Evolutionary conservation across 371 early-diverging fungal species (phyloP).

Genomic region (Mortierella sp.): DNA sequence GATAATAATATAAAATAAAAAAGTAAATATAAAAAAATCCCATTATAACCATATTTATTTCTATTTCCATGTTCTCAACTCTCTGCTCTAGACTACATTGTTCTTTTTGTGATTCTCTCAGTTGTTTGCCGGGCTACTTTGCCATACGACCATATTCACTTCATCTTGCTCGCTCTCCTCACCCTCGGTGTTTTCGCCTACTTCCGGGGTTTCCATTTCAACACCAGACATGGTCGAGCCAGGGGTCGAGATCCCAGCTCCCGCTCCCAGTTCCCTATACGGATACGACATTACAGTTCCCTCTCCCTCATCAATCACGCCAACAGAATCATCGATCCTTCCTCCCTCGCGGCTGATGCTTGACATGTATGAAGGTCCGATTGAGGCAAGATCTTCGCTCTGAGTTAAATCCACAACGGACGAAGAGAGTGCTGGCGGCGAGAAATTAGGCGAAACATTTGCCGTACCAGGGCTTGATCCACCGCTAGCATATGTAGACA

Average conservation of each 20-base stretch:
- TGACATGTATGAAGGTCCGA: slow-evolving; percentile 13
- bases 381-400: background rate
- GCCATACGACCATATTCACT: slow-evolving; percentile 22
- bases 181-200: slow-evolving; percentile 3
- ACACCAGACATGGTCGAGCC: slow-evolving; percentile 12
- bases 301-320: slow-evolving; percentile 3
- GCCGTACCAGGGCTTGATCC: slow-evolving; percentile 53
- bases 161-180: slow-evolving; percentile 29
- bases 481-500: slow-evolving; percentile 44
- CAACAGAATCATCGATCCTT: slow-evolving; percentile 27
- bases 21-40: slow-evolving; percentile 3
- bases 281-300: background rate
- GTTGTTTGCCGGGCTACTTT: background rate
- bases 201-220: slow-evolving; percentile 10
- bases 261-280: background rate
- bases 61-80: background rate
- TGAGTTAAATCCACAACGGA: background rate
- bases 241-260: slow-evolving; percentile 36
- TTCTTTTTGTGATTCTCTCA: background rate
- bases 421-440: slow-evolving; percentile 1
- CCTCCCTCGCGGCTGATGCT: slow-evolving; percentile 34
- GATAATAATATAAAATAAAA: background rate
- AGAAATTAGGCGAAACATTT: slow-evolving; percentile 21
- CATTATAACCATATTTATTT: background rate
- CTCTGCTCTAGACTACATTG: background rate